Conservation (phyloP, 371 early-diverging fungal genomes). For the Rhizopus sp. region DNA sequence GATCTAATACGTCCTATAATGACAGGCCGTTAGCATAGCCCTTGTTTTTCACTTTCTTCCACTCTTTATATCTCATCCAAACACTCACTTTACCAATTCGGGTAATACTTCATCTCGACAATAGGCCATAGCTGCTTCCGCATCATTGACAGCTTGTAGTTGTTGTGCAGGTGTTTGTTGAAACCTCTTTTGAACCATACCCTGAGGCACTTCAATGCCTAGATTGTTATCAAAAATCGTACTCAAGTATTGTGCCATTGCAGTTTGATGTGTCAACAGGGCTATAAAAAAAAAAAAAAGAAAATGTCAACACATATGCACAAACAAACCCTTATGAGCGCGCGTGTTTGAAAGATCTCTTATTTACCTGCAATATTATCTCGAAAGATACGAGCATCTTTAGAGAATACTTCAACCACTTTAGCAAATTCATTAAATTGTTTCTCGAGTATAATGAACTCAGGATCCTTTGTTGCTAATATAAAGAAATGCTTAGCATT, state of each 20-base stretch:
- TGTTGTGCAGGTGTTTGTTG: constrained; percentile 49
- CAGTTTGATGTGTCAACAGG: constrained; percentile 64
- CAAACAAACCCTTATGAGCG: not conserved
- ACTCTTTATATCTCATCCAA: not conserved
- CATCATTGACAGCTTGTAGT: constrained; percentile 61
- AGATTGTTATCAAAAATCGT: constrained; percentile 51
- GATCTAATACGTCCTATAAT: constrained; percentile 67
- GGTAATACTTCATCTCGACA: constrained; percentile 60
- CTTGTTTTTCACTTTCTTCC: not conserved
- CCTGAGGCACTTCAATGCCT: constrained; percentile 34
- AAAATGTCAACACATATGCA: not conserved
- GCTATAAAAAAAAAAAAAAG: constrained; percentile 34
- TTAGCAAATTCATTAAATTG: constrained; percentile 62
- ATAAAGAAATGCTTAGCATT: constrained; percentile 14
- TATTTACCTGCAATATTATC: constrained; percentile 66
- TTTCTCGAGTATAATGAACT: constrained; percentile 64
- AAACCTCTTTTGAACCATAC: constrained; percentile 35
- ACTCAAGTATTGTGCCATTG: constrained; percentile 59
- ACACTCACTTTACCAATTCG: constrained; percentile 53
- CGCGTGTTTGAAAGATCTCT: not conserved
- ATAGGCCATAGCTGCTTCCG: constrained; percentile 53
- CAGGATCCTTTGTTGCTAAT: constrained; percentile 70
- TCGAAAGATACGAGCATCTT: constrained; percentile 75
- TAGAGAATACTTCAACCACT: constrained; percentile 57
- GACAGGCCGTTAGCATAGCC: not conserved